These are phyloP conservation scores for Pulveroboletus frians DNA, from an alignment of 768 basidiomycete genomes.

Conservation along the genomic window DNA sequence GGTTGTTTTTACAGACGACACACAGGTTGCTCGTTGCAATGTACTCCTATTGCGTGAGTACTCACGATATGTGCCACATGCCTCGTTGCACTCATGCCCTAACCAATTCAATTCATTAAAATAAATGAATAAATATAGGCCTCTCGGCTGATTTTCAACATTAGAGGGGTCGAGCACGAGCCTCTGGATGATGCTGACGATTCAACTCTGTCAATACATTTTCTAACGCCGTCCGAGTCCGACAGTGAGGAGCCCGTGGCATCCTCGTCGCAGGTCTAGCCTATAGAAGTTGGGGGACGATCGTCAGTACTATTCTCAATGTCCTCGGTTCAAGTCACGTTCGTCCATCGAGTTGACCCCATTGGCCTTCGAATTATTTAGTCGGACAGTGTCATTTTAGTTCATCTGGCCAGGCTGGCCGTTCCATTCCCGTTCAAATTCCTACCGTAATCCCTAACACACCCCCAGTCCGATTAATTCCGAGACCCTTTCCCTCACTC, in stretches of 20 bases:
- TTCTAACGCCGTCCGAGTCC: neutral
- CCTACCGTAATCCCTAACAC: too few relatives aligned
- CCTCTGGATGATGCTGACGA: conserved; percentile 3
- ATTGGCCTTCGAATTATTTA: too few relatives aligned
- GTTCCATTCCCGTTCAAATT: too few relatives aligned
- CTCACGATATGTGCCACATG: neutral
- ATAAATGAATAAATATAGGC: conserved; percentile 1
- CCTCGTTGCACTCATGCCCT: neutral
- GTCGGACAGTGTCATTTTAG: too few relatives aligned
- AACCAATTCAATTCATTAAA: neutral
- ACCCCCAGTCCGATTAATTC: too few relatives aligned
- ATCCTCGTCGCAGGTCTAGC: conserved; percentile 8
- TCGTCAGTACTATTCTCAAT: too few relatives aligned
- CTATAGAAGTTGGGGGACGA: neutral
- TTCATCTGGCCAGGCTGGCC: too few relatives aligned
- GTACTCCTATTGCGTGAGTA: conserved; percentile 23
- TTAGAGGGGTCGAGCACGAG: conserved; percentile 5
- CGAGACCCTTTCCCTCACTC: neutral
- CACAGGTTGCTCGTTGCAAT: conserved; percentile 12
- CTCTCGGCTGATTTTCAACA: conserved; percentile 19
- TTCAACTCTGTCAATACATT: neutral
- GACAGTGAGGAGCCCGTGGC: conserved; percentile 6
- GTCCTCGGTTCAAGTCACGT: neutral
- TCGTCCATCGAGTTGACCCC: neutral
- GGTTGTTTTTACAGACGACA: neutral